Base-by-base conservation (phyloP, 352 stramenopile species). In the Saprolegnia diclina region DNA sequence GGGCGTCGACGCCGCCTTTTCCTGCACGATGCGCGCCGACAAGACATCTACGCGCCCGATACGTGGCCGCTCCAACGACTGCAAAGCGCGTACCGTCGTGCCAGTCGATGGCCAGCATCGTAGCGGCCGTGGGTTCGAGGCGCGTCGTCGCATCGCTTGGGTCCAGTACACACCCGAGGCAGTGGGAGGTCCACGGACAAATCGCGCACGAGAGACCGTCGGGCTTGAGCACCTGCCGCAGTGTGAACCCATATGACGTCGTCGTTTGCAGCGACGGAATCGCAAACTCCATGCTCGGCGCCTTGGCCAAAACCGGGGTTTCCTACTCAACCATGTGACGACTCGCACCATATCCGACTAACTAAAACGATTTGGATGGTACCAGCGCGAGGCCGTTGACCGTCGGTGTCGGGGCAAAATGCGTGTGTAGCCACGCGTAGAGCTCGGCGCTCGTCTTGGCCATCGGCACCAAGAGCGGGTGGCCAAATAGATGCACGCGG, bases 81-180 rank as follows among this genome's bases (percentile, higher is more conserved):
- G n/a, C n/a, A n/a, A n/a, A n/a, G n/a, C n/a, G n/a, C n/a, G n/a
- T n/a, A 67, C 62, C 62, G 19, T 55, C 9, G 37, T 40, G 29
- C 62, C 62, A 67, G 32, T 67, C 62, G 16, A 67, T 52, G 11
- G 62, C 45, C 16, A 67, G 62, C 62, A 67, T 67, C 42, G 46
- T 67, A 18, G 21, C 37, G 21, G 11, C 35, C 5, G 6, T 67
- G 26, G 16, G 55, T 13, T 14, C 53, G 16, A 11, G 35, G n/a
- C 21, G 1, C 24, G 24, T 64, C 44, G 22, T 35, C 29, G 2
- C n/a, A 14, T 57, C 62, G 26, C 13, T n/a, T 4, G 62, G n/a
- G 26, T 19, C 35, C 1, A 67, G 26, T 24, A 44, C 35, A 35
- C 62, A 67, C 16, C 62, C 62, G 40, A 59, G 19, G 26, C 62